Conservation (phyloP, 1,284 basidiomycete species). For the Abortiporus biennis region DNA sequence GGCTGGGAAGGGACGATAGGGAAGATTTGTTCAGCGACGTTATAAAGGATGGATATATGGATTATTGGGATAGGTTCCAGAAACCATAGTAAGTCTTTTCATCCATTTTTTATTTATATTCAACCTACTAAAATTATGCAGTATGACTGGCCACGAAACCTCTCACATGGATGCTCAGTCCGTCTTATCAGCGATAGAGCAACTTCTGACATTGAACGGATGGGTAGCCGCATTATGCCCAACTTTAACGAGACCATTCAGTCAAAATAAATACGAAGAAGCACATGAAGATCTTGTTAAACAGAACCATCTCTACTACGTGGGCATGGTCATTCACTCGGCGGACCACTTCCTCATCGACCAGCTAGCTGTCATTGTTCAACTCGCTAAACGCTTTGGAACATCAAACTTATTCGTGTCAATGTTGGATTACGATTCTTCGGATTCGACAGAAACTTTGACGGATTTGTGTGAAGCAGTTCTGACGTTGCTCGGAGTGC, state of each 20-base stretch:
- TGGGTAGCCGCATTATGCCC: slow-evolving; percentile 98
- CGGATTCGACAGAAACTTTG: slow-evolving; percentile 88
- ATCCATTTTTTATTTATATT: slow-evolving; percentile 1
- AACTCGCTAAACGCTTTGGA: slow-evolving; percentile 85
- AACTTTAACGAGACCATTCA: slow-evolving; percentile 85
- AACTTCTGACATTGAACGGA: slow-evolving; percentile 88
- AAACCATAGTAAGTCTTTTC: slow-evolving; percentile 67
- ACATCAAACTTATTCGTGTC: slow-evolving; percentile 88
- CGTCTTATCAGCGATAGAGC: slow-evolving; percentile 83
- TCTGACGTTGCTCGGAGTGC: slow-evolving; percentile 83
- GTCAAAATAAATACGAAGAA: slow-evolving; percentile 78
- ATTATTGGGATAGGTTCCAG: slow-evolving; percentile 91
- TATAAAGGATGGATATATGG: slow-evolving; percentile 69
- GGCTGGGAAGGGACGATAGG: slow-evolving; percentile 79
- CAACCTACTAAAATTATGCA: no score
- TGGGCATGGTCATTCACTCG: slow-evolving; percentile 91
- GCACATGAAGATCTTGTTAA: slow-evolving; percentile 82
- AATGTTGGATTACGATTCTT: slow-evolving; percentile 92
- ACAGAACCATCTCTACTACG: slow-evolving; percentile 83
- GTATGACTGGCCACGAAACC: slow-evolving; percentile 77
- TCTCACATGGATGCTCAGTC: slow-evolving; percentile 84
- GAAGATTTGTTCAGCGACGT: slow-evolving; percentile 75
- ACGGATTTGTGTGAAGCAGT: slow-evolving; percentile 91
- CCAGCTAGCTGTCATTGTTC: slow-evolving; percentile 92
- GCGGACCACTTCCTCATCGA: slow-evolving; percentile 97